These are phyloP conservation scores for Volutella citrinella DNA, from an alignment of 2,329 filamentous ascomycete genomes.

Conservation along the genomic window DNA sequence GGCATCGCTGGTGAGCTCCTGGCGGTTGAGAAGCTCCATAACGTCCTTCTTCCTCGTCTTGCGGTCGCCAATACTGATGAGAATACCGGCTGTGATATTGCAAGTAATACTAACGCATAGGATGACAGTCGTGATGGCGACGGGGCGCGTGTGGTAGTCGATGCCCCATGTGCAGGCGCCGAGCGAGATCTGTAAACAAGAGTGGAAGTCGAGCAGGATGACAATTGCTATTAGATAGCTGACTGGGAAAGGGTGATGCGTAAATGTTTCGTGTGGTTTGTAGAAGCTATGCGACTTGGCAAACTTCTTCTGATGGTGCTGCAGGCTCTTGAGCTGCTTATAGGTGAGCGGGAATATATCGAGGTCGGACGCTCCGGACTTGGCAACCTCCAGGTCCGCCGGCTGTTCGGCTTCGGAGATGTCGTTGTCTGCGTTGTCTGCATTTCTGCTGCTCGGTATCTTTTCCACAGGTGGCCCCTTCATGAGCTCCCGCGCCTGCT, in stretches of 20 bases:
- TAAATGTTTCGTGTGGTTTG: constrained; percentile 81
- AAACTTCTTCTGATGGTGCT: constrained; percentile 77
- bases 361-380: constrained; percentile 35
- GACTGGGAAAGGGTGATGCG: constrained; percentile 76
- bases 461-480: constrained; percentile 11
- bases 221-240: constrained; percentile 72
- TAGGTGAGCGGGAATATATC: constrained; percentile 61
- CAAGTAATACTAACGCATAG: constrained; percentile 75
- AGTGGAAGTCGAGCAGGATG: constrained; percentile 76
- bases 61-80: constrained; percentile 75
- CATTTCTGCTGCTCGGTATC: too few relatives aligned
- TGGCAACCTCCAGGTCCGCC: constrained; percentile 39
- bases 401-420: constrained; percentile 36
- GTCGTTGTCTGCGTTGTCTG: constrained; percentile 32
- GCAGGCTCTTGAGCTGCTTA: constrained; percentile 65
- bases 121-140: constrained; percentile 76
- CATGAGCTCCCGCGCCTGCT: constrained; percentile 19
- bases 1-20: constrained; percentile 66
- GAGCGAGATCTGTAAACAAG: constrained; percentile 74
- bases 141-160: constrained; percentile 63
- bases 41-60: constrained; percentile 84
- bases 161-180: constrained; percentile 79
- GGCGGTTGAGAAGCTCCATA: constrained; percentile 70
- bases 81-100: constrained; percentile 72
- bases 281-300: constrained; percentile 84